phyloP scores from a whole-genome alignment of 2,329 filamentous ascomycete genomes.

The Diaporthe citriasiana region DNA sequence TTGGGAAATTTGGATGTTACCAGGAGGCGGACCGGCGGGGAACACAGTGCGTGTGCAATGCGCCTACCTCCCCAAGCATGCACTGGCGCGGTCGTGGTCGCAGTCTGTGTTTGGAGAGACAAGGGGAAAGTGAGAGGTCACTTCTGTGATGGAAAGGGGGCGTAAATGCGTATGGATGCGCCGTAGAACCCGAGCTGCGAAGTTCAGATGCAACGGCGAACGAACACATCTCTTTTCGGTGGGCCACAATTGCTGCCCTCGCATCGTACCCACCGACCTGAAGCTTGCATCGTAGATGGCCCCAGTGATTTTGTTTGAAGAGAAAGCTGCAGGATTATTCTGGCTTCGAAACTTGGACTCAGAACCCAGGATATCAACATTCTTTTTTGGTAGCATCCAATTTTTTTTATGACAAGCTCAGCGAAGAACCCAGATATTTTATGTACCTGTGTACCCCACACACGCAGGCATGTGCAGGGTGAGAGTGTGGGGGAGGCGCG shows the following conservation, averaged over 20 bases:
- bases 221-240: slow-evolving; percentile 9
- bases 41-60: slow-evolving; percentile 24
- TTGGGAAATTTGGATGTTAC: slow-evolving; percentile 31
- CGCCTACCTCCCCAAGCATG: slow-evolving; percentile 1
- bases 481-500: slow-evolving; percentile 35
- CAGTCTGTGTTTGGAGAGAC: background rate
- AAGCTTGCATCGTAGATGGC: slow-evolving; percentile 3
- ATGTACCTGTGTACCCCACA: slow-evolving; percentile 34
- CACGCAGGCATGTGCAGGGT: background rate
- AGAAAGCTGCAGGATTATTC: background rate
- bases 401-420: background rate
- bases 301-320: background rate
- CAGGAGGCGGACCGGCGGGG: slow-evolving; percentile 9
- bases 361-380: background rate
- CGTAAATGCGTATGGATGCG: background rate
- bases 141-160: background rate
- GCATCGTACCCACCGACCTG: background rate
- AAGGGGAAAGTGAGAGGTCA: slow-evolving; percentile 12
- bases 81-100: slow-evolving; percentile 2
- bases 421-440: background rate
- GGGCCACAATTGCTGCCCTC: background rate
- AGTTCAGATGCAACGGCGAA: slow-evolving; percentile 22
- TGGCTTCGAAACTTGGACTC: background rate
- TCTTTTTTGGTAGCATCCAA: background rate
- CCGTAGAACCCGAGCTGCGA: background rate